Evolutionary conservation across 2,329 filamentous ascomycete genomes (phyloP).

Genomic region (Aureobasidium vineae): DNA sequence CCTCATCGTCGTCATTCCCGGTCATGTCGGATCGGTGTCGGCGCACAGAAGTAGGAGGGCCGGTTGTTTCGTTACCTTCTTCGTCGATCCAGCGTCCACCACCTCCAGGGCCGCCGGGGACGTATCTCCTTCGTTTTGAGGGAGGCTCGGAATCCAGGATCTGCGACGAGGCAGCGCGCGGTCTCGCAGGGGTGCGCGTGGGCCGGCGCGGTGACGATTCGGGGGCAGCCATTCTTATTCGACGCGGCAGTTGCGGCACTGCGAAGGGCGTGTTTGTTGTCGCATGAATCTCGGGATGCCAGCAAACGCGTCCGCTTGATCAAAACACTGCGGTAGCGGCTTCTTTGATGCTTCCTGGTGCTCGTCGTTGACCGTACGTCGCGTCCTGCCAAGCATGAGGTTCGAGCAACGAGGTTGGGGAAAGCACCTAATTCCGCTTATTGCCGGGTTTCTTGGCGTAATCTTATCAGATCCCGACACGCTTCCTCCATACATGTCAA

Average conservation of each 20-base stretch:
- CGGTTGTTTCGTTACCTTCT: constrained; percentile 58
- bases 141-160: constrained; percentile 45
- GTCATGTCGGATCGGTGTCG: constrained; percentile 16
- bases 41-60: constrained; percentile 12
- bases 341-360: constrained; percentile 7
- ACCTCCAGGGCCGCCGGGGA: constrained; percentile 82
- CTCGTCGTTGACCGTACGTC: constrained; percentile 13
- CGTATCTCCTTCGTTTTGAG: constrained; percentile 59
- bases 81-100: constrained; percentile 80
- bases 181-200: constrained; percentile 35
- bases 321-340: neutral
- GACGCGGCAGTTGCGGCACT: constrained; percentile 20
- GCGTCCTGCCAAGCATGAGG: neutral
- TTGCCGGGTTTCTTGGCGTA: neutral
- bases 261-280: neutral
- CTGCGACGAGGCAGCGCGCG: constrained; percentile 32
- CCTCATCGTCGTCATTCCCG: constrained; percentile 28
- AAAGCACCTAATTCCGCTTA: neutral
- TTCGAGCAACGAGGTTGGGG: neutral
- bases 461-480: neutral
- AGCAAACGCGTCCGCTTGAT: constrained; percentile 3
- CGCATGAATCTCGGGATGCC: constrained; percentile 12
- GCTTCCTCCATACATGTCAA: constrained; percentile 5
- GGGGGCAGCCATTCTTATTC: constrained; percentile 33
- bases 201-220: constrained; percentile 33